These are phyloP conservation scores for Bidens hawaiensis DNA, from an alignment of 140 eudicot species.

Conservation along the genomic window DNA sequence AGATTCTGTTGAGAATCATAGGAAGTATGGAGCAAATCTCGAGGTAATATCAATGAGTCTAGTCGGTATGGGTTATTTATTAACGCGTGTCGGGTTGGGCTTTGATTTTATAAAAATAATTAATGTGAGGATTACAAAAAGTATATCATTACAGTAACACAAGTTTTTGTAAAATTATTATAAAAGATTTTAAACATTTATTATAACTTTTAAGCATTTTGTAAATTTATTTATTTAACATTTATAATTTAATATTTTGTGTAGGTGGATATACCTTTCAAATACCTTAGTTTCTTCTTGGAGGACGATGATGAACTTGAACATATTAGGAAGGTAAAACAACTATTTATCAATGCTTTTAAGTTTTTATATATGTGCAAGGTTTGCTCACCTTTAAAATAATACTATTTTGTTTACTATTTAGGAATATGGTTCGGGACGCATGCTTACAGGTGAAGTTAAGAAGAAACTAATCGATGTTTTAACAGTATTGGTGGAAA, in stretches of 20 bases:
- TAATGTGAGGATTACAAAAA: not conserved
- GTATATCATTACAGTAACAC: not conserved
- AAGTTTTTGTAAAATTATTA: not conserved
- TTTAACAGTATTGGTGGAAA: conserved; percentile 73
- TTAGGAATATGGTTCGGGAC: conserved; percentile 93
- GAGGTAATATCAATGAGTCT: conserved; percentile 46
- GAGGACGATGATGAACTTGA: conserved; percentile 93
- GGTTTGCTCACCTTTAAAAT: not conserved
- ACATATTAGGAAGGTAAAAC: conserved; percentile 65
- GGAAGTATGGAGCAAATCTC: conserved; percentile 81
- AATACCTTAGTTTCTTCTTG: conserved; percentile 91
- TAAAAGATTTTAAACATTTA: not conserved
- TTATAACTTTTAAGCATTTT: not conserved
- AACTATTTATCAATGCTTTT: not conserved
- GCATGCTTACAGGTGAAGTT: conserved; percentile 91
- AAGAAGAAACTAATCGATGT: conserved; percentile 68
- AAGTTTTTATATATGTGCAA: not conserved
- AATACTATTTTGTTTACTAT: not conserved
- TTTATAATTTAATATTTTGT: not conserved
- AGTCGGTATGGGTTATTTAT: not conserved
- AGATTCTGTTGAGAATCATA: conserved; percentile 80
- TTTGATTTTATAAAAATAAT: not conserved
- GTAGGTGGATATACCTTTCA: conserved; percentile 87
- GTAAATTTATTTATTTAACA: not conserved
- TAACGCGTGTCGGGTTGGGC: not conserved